Percentiles rank a stretch among this genome's conserved stretches.
phyloP scores from a whole-genome alignment of 2,329 filamentous ascomycete genomes.

The Phialemoniopsis sp. region DNA sequence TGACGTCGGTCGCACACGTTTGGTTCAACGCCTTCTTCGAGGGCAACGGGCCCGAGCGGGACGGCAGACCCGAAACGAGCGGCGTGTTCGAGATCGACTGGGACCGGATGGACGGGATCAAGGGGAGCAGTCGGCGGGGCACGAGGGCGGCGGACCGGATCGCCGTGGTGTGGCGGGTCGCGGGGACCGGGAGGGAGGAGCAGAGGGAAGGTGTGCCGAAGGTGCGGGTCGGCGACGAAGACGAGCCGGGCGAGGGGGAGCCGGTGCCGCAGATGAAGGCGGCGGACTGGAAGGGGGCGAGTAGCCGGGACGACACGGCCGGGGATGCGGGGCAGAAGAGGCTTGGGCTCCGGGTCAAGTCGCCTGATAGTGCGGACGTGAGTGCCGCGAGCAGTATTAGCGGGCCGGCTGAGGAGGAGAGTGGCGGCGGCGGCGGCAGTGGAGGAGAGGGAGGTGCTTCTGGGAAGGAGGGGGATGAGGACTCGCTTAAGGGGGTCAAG shows the following conservation, averaged over 20 bases:
- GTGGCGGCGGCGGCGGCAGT: no score
- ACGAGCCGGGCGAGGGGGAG: constrained; percentile 61
- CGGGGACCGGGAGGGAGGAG: constrained; percentile 16
- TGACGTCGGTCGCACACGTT: constrained; percentile 87
- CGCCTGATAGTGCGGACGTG: constrained; percentile 60
- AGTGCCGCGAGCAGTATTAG: constrained; percentile 68
- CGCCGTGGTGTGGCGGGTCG: constrained; percentile 75
- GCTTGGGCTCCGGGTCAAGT: constrained; percentile 64
- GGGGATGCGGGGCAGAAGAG: constrained; percentile 54
- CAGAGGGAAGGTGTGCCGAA: not conserved
- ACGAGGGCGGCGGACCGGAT: constrained; percentile 76
- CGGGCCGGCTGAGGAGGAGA: not conserved
- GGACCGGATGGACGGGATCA: constrained; percentile 86
- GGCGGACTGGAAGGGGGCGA: constrained; percentile 70
- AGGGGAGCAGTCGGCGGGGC: constrained; percentile 80
- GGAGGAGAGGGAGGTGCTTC: no score
- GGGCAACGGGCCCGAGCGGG: constrained; percentile 67
- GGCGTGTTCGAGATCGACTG: constrained; percentile 58
- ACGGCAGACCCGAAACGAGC: constrained; percentile 56
- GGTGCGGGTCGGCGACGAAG: constrained; percentile 13
- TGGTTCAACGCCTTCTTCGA: constrained; percentile 98
- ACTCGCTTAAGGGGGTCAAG: constrained; percentile 19
- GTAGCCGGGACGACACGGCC: constrained; percentile 38
- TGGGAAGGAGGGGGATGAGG: constrained; percentile 11
- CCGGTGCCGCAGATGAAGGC: constrained; percentile 65